Evolutionary conservation across 1,139 yeast species (phyloP).

Genomic region (Suhomyces ambrosiae): DNA sequence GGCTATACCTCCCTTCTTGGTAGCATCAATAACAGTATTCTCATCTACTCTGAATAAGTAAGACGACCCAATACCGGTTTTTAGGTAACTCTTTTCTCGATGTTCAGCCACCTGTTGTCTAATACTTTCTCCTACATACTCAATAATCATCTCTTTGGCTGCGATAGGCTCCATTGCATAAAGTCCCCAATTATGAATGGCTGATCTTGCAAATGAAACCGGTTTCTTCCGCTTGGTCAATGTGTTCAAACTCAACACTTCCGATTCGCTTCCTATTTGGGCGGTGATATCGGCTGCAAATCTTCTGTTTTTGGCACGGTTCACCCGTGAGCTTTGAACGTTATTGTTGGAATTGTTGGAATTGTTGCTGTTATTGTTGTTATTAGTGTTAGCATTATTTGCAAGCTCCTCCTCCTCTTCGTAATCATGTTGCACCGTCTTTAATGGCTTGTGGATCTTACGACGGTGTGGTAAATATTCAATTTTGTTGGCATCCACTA

Average conservation of each 20-base stretch:
- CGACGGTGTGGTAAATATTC: constrained; percentile 80
- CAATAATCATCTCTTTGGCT: constrained; percentile 95
- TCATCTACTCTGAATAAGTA: constrained; percentile 92
- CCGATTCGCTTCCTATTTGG: constrained; percentile 82
- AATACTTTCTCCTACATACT: constrained; percentile 95
- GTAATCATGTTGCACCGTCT: constrained; percentile 59
- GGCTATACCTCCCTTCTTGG: constrained; percentile 96
- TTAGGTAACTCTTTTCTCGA: constrained; percentile 81
- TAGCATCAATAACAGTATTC: constrained; percentile 94
- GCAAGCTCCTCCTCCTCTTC: constrained; percentile 43
- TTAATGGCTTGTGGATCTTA: constrained; percentile 54
- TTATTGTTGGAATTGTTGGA: constrained; percentile 3
- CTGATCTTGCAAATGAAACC: constrained; percentile 92
- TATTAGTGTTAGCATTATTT: constrained; percentile 21
- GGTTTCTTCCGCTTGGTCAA: constrained; percentile 90
- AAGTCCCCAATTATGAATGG: constrained; percentile 97
- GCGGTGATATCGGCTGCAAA: constrained; percentile 90
- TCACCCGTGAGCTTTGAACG: constrained; percentile 74
- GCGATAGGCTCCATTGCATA: constrained; percentile 94
- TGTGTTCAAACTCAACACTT: constrained; percentile 71
- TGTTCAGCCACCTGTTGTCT: constrained; percentile 94
- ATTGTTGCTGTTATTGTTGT: constrained; percentile 18
- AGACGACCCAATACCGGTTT: constrained; percentile 94
- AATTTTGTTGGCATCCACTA: constrained; percentile 70
- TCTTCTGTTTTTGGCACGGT: constrained; percentile 85